phyloP scores from a whole-genome alignment of 2,329 filamentous ascomycete genomes.

The Trichophyton schoenleinii region DNA sequence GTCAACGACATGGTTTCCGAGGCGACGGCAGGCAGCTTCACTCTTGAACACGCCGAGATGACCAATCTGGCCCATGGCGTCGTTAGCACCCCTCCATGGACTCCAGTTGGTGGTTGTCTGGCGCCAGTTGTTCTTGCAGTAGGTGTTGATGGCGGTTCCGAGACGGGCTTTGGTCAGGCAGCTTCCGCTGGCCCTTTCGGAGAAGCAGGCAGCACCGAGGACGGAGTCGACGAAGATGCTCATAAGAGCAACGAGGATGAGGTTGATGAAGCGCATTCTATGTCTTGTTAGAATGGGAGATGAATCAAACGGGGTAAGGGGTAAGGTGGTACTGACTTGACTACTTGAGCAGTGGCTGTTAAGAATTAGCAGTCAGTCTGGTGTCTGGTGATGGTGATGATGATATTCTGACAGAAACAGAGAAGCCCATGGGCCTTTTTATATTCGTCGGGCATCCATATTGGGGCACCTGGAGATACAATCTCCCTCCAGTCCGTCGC shows the following conservation, averaged over 20 bases:
- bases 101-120: neutral
- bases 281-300: too few relatives aligned
- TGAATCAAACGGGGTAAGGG: too few relatives aligned
- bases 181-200: neutral
- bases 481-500: too few relatives aligned
- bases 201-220: slow-evolving; percentile 2
- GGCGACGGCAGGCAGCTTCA: neutral
- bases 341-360: too few relatives aligned
- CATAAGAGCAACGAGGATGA: slow-evolving; percentile 3
- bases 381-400: too few relatives aligned
- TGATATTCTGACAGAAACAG: too few relatives aligned
- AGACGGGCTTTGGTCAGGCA: neutral
- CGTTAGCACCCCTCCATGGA: neutral
- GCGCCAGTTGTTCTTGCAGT: slow-evolving; percentile 1
- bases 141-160: neutral
- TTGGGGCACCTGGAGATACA: too few relatives aligned
- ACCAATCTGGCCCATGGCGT: neutral
- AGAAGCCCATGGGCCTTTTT: too few relatives aligned
- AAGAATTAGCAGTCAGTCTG: too few relatives aligned
- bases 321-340: too few relatives aligned
- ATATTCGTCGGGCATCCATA: too few relatives aligned
- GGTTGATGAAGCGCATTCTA: neutral
- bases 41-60: neutral
- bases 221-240: neutral
- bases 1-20: neutral